A percentile compares a stretch with the other conserved stretches of the same genome.
Conservation (phyloP, 1,139 yeast species). For the Magnusiomyces suaveolens region DNA sequence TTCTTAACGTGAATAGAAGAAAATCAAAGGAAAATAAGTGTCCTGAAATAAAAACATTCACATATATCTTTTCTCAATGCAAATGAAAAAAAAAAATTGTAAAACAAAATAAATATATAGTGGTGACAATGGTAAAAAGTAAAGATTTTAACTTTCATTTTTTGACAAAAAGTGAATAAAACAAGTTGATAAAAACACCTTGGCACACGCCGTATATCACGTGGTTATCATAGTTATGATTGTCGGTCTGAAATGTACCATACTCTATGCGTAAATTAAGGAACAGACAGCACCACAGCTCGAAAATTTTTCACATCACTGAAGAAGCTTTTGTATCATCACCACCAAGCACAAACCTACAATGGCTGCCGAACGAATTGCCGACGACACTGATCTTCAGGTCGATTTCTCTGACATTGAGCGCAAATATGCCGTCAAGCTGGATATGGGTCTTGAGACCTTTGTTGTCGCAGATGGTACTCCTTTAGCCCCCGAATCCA, state of each 20-base stretch:
- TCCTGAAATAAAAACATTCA: background rate
- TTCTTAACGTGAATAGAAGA: background rate
- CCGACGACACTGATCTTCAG: conserved; percentile 10
- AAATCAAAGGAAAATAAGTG: background rate
- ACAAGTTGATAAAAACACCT: too few relatives aligned
- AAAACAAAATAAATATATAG: too few relatives aligned
- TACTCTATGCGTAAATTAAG: background rate
- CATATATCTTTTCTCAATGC: background rate
- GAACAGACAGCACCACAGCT: background rate
- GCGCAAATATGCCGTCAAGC: conserved; percentile 55
- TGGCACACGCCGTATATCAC: background rate
- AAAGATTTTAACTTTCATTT: too few relatives aligned
- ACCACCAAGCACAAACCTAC: too few relatives aligned
- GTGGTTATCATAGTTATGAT: background rate
- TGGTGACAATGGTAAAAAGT: too few relatives aligned
- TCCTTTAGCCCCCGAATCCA: conserved; percentile 80
- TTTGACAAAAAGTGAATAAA: too few relatives aligned
- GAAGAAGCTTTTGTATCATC: too few relatives aligned
- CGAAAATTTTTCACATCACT: background rate
- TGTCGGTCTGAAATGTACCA: background rate
- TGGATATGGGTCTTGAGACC: conserved; percentile 58
- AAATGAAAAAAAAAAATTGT: too few relatives aligned
- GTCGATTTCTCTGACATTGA: conserved; percentile 86
- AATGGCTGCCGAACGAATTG: conserved; percentile 4
- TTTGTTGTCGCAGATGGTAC: conserved; percentile 91